Conservation (phyloP, 352 stramenopile genomes). For the Phytophthora cajani region DNA sequence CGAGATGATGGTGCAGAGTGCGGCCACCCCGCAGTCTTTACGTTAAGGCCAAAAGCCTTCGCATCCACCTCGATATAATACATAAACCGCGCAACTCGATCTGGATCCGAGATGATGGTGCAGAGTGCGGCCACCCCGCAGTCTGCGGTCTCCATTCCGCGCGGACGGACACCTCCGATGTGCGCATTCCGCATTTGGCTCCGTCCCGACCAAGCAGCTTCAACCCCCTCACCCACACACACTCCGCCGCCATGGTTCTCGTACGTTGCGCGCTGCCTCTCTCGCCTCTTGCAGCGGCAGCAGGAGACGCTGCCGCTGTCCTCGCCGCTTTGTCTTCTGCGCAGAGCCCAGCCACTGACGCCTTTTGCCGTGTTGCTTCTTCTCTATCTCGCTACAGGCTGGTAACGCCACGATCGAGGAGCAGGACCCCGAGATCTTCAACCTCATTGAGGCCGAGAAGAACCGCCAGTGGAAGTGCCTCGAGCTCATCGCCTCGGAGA, state of each 20-base stretch:
- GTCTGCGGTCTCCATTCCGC: background rate
- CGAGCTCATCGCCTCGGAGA: slow-evolving; percentile 99
- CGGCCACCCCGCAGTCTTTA: too few species aligned
- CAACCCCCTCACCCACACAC: background rate
- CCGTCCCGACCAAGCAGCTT: slow-evolving; percentile 22
- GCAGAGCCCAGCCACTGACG: background rate
- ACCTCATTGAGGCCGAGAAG: slow-evolving; percentile 99
- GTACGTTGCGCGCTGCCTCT: slow-evolving; percentile 37
- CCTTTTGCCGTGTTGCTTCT: background rate
- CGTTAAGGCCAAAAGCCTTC: background rate
- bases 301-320: background rate
- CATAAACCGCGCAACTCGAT: slow-evolving; percentile 29
- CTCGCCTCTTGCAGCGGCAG: background rate
- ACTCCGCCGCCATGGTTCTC: slow-evolving; percentile 52
- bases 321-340: background rate
- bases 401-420: slow-evolving; percentile 89
- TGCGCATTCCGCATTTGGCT: slow-evolving; percentile 46
- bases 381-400: slow-evolving; percentile 34
- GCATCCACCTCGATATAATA: background rate
- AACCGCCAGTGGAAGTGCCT: slow-evolving; percentile 97
- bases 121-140: too few species aligned
- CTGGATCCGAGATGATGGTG: slow-evolving; percentile 38
- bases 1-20: slow-evolving; percentile 34
- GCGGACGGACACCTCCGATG: slow-evolving; percentile 3
- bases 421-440: slow-evolving; percentile 97